Evolutionary conservation across 2,329 filamentous ascomycete genomes (phyloP).

Genomic region (Chalara sp.): DNA sequence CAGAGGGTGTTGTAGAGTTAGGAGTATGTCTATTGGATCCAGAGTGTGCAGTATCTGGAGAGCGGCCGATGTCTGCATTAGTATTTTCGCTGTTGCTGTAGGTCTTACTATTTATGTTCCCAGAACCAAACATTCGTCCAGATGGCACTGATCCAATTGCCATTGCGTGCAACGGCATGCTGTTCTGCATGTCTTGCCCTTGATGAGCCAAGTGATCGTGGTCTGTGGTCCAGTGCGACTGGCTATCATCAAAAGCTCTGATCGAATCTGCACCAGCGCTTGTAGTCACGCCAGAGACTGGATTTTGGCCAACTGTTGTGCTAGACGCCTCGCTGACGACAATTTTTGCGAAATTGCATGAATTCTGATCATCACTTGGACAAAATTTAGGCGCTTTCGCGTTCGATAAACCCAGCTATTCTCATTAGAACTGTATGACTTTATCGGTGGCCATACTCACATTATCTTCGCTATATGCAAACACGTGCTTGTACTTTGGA

Average conservation of each 20-base stretch:
- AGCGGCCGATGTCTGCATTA: conserved; percentile 24
- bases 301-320: not conserved
- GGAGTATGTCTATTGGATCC: conserved; percentile 50
- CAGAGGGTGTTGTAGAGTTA: conserved; percentile 47
- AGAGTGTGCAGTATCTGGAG: conserved; percentile 18
- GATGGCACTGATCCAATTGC: conserved; percentile 10
- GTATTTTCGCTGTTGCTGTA: conserved; percentile 37
- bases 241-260: conserved; percentile 4
- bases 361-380: no score
- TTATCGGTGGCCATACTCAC: not conserved
- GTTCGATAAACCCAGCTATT: conserved; percentile 19
- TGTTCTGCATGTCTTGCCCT: conserved; percentile 14
- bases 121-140: not conserved
- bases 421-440: conserved; percentile 5
- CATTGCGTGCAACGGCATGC: conserved; percentile 13
- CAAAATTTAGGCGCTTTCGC: conserved; percentile 8
- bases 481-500: conserved; percentile 49
- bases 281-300: conserved; percentile 7
- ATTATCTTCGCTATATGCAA: conserved; percentile 30
- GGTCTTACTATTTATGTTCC: conserved; percentile 24
- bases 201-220: conserved; percentile 5
- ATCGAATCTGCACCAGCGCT: conserved; percentile 6
- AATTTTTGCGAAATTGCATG: no score
- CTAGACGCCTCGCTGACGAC: no score
- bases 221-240: conserved; percentile 13